Conservation (phyloP, 1,139 yeast species). For the Hyphopichia pseudoburtonii region DNA sequence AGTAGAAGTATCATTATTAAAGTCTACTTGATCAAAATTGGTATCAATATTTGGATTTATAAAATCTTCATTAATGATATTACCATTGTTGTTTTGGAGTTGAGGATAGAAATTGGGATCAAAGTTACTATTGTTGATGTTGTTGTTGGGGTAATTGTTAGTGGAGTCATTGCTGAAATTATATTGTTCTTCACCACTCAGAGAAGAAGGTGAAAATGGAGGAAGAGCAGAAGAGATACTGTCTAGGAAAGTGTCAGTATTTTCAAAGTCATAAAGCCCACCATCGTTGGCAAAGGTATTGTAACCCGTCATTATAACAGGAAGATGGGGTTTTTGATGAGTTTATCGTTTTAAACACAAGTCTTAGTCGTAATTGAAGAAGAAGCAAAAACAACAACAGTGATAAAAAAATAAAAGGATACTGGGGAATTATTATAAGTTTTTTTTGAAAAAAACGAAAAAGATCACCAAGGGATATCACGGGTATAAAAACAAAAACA, state of each 20-base stretch:
- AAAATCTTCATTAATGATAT: neutral
- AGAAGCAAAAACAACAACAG: too few species aligned
- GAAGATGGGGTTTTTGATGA: neutral
- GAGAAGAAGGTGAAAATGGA: constrained; percentile 16
- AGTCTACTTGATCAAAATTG: constrained; percentile 4
- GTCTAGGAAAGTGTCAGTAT: constrained; percentile 35
- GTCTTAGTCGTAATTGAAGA: too few species aligned
- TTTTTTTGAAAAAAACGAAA: too few species aligned
- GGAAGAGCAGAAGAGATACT: constrained; percentile 28
- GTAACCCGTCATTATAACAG: neutral
- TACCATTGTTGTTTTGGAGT: neutral
- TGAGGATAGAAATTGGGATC: too few species aligned
- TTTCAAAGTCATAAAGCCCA: constrained; percentile 30
- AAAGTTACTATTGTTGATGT: constrained; percentile 1
- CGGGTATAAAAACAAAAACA: too few species aligned
- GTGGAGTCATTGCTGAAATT: neutral
- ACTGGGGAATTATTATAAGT: too few species aligned
- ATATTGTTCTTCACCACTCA: constrained; percentile 9
- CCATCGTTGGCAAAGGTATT: constrained; percentile 5
- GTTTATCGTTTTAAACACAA: neutral
- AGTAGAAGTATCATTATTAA: constrained; percentile 7
- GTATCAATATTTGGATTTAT: neutral
- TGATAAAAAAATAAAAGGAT: too few species aligned
- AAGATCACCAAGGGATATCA: too few species aligned
- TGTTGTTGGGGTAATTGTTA: constrained; percentile 1